Percentiles rank a stretch among this genome's conserved stretches.
Conservation (phyloP, 306 rosid genomes). For the Glycine soja region DNA sequence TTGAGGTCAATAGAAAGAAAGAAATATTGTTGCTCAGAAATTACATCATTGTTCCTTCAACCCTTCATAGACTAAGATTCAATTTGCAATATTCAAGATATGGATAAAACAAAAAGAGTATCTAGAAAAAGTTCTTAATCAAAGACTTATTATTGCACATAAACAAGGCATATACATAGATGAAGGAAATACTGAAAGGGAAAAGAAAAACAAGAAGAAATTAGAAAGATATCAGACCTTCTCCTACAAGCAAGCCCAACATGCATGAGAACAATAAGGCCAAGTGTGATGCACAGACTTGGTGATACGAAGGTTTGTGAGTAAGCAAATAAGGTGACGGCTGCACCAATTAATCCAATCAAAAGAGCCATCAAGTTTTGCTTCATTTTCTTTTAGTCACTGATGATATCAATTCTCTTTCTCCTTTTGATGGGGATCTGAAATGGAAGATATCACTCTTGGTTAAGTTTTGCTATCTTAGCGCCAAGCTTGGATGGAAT, state of each 20-base stretch:
- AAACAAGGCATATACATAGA: not conserved
- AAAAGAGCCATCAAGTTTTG: slow-evolving; percentile 58
- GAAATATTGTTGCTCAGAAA: not conserved
- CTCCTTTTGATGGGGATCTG: not conserved
- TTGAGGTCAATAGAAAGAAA: not conserved
- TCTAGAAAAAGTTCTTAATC: not conserved
- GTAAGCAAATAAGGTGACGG: slow-evolving; percentile 68
- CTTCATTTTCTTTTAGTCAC: slow-evolving; percentile 53
- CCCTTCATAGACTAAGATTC: slow-evolving; percentile 28
- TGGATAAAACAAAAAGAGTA: not conserved
- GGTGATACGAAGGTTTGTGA: slow-evolving; percentile 70
- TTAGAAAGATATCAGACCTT: slow-evolving; percentile 75
- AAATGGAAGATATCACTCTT: not conserved
- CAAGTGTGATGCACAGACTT: slow-evolving; percentile 64
- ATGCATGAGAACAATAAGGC: slow-evolving; percentile 73
- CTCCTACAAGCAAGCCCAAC: slow-evolving; percentile 74
- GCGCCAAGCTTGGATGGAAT: slow-evolving; percentile 10
- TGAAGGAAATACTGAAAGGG: slow-evolving; percentile 9
- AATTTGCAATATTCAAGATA: slow-evolving; percentile 23
- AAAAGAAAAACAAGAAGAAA: not conserved
- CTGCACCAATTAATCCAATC: slow-evolving; percentile 81
- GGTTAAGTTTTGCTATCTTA: not conserved
- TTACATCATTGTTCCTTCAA: not conserved
- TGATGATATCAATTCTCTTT: not conserved
- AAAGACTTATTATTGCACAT: slow-evolving; percentile 1